phyloP scores from a whole-genome alignment of 192 early-diverging fungal species.

The Chytriomyces sp. region DNA sequence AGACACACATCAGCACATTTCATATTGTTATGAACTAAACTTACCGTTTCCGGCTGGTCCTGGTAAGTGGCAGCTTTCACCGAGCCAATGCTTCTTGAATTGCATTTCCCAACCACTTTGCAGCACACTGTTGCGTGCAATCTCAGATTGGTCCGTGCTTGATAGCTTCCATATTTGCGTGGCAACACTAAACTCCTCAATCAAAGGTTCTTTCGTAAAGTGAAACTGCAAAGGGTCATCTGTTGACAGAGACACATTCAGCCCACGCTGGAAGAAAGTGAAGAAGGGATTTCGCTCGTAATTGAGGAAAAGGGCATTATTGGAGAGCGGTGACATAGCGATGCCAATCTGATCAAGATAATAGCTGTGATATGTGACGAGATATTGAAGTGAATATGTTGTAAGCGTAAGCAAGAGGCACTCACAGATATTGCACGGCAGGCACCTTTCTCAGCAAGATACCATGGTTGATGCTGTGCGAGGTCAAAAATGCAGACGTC shows the following conservation, averaged over 20 bases:
- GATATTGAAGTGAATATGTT: neutral
- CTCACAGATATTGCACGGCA: conserved; percentile 83
- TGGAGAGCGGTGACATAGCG: conserved; percentile 95
- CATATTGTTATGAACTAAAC: conserved; percentile 4
- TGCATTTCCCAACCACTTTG: conserved; percentile 89
- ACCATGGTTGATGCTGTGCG: conserved; percentile 88
- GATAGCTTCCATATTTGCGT: conserved; percentile 96
- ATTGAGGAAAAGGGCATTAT: conserved; percentile 92
- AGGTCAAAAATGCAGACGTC: conserved; percentile 83
- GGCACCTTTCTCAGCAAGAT: conserved; percentile 93
- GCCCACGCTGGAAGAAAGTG: conserved; percentile 87
- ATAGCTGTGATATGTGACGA: conserved; percentile 44
- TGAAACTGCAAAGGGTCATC: conserved; percentile 98
- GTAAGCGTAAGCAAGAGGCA: neutral
- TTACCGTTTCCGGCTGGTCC: conserved; percentile 73
- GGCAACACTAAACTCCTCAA: conserved; percentile 94
- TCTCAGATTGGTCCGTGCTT: conserved; percentile 91
- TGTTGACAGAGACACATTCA: conserved; percentile 91
- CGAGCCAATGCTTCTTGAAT: conserved; percentile 91
- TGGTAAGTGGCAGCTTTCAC: conserved; percentile 71
- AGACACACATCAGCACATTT: neutral
- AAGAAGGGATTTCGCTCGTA: conserved; percentile 93
- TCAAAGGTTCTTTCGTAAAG: conserved; percentile 94
- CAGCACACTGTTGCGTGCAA: conserved; percentile 85
- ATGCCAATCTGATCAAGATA: conserved; percentile 95